Conservation (phyloP, 2,329 filamentous ascomycete species). For the Cladosporium sp. region DNA sequence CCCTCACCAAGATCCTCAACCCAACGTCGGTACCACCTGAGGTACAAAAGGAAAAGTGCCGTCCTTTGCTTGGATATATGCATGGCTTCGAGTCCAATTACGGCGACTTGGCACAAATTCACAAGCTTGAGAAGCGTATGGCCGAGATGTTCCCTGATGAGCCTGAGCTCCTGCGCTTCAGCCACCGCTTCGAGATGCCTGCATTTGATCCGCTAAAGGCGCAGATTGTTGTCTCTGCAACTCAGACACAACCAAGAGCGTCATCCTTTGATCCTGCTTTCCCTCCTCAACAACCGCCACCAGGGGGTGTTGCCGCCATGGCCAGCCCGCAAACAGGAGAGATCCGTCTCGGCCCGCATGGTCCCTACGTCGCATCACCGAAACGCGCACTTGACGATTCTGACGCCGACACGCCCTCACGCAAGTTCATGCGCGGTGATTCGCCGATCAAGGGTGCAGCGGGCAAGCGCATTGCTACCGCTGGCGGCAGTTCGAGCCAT, state of each 20-base stretch:
- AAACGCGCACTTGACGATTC: conserved; percentile 54
- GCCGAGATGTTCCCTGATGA: conserved; percentile 88
- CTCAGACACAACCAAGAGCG: conserved; percentile 60
- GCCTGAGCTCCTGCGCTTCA: conserved; percentile 68
- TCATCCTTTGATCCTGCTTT: conserved; percentile 10
- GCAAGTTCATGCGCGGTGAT: conserved; percentile 82
- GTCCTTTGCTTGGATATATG: conserved; percentile 83
- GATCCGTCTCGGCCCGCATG: conserved; percentile 29
- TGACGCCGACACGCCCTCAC: conserved; percentile 67
- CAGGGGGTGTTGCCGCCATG: conserved; percentile 3
- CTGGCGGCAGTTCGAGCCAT: conserved; percentile 16
- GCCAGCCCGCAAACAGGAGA: conserved; percentile 15
- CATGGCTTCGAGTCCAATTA: conserved; percentile 94
- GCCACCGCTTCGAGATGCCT: conserved; percentile 62
- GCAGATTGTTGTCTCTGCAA: conserved; percentile 78
- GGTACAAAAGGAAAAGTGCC: conserved; percentile 55
- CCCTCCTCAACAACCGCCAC: conserved; percentile 7
- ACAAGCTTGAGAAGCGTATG: conserved; percentile 89
- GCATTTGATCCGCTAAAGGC: conserved; percentile 77
- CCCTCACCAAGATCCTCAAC: conserved; percentile 65
- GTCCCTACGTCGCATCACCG: conserved; percentile 37
- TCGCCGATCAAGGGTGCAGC: conserved; percentile 91
- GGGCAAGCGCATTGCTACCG: conserved; percentile 60
- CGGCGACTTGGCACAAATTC: conserved; percentile 85
- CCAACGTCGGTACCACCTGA: conserved; percentile 60